These are phyloP conservation scores for Ogataea dorogensis DNA, from an alignment of 805 yeast genomes.

Conservation along the genomic window DNA sequence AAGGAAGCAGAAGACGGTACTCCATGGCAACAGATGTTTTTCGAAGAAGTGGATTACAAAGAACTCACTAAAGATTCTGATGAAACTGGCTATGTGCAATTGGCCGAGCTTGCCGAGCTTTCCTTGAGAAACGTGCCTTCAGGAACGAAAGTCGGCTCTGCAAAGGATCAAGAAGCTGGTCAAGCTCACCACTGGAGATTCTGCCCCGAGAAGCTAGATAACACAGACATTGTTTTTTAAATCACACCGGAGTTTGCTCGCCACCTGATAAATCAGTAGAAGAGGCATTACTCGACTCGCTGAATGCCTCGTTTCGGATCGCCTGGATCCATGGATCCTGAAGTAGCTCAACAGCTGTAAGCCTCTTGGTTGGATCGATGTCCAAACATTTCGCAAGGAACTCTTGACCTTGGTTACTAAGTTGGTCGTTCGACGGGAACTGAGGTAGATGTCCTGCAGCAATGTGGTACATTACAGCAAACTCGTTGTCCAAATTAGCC, in stretches of 20 bases:
- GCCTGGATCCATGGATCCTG: conserved; percentile 87
- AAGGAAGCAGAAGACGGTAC: conserved; percentile 62
- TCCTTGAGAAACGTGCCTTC: conserved; percentile 67
- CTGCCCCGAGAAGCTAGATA: conserved; percentile 49
- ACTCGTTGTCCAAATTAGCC: conserved; percentile 94
- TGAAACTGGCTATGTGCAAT: conserved; percentile 37
- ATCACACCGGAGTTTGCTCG: conserved; percentile 9
- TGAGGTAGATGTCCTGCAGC: conserved; percentile 93
- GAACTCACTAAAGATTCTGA: conserved; percentile 31
- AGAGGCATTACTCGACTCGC: conserved; percentile 34
- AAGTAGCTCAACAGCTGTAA: conserved; percentile 79
- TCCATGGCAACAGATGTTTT: conserved; percentile 83
- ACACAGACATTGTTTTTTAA: conserved; percentile 50
- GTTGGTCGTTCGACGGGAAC: conserved; percentile 74
- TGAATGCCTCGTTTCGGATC: conserved; percentile 69
- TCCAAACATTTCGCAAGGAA: conserved; percentile 77
- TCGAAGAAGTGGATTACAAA: conserved; percentile 47
- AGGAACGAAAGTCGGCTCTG: conserved; percentile 43
- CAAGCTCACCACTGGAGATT: conserved; percentile 66
- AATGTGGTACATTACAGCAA: conserved; percentile 98
- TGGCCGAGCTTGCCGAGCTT: conserved; percentile 50
- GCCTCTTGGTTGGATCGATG: conserved; percentile 77
- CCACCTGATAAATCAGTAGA: conserved; percentile 15
- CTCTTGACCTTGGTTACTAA: conserved; percentile 67
- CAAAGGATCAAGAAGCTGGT: conserved; percentile 54